Conservation (phyloP, 768 basidiomycete species). For the Cystofilobasidium bisporidii region DNA sequence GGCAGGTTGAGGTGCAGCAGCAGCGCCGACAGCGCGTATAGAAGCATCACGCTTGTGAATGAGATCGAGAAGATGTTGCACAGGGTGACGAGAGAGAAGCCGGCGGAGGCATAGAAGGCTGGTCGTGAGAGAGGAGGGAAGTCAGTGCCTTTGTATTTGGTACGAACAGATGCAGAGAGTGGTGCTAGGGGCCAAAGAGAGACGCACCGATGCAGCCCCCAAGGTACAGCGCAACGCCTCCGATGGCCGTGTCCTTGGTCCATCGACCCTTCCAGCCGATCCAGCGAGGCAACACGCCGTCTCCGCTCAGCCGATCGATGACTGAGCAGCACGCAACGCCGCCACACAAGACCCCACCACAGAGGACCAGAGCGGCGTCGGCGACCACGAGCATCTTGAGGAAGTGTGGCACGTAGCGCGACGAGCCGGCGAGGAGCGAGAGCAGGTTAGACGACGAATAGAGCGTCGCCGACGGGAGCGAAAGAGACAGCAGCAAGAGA, state of each 20-base stretch:
- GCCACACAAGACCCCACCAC: slow-evolving; percentile 63
- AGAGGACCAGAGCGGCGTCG: slow-evolving; percentile 62
- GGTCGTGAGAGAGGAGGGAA: not conserved
- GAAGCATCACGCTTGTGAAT: slow-evolving; percentile 14
- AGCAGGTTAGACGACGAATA: slow-evolving; percentile 53
- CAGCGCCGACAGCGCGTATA: slow-evolving; percentile 53
- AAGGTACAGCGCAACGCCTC: slow-evolving; percentile 39
- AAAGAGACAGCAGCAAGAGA: slow-evolving; percentile 54
- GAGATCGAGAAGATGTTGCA: slow-evolving; percentile 40
- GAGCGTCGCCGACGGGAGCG: slow-evolving; percentile 50
- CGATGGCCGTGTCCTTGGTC: slow-evolving; percentile 37
- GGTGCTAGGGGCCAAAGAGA: not conserved
- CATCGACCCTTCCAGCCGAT: slow-evolving; percentile 49
- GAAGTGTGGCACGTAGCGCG: slow-evolving; percentile 54
- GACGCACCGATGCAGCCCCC: slow-evolving; percentile 13
- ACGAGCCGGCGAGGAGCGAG: slow-evolving; percentile 51
- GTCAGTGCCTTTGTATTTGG: not conserved
- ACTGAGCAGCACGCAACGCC: slow-evolving; percentile 36
- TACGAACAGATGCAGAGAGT: too few species aligned
- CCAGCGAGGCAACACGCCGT: slow-evolving; percentile 58
- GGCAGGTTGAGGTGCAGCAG: slow-evolving; percentile 59
- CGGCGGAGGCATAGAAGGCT: slow-evolving; percentile 53
- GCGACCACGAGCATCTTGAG: slow-evolving; percentile 54
- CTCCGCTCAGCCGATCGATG: slow-evolving; percentile 42
- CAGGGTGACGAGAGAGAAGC: slow-evolving; percentile 48